Conservation (phyloP, 495 filamentous ascomycete genomes). For the Parmelia sp. region DNA sequence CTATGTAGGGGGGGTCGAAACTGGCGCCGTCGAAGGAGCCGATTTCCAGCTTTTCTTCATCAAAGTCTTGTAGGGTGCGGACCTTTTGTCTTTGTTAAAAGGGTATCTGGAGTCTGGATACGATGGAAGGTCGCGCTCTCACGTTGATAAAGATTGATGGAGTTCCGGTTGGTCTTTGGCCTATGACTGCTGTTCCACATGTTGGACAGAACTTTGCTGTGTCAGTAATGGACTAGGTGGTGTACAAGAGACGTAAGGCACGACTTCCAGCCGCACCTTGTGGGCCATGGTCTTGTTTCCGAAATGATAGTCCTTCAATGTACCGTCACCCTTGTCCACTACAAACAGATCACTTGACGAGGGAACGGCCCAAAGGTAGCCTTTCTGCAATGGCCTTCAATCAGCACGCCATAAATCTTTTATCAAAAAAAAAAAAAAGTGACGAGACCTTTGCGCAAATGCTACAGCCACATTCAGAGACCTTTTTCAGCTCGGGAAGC, state of each 20-base stretch:
- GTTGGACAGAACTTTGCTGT: constrained; percentile 3
- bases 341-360: constrained; percentile 9
- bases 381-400: neutral
- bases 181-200: constrained; percentile 6
- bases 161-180: neutral
- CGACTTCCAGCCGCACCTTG: neutral
- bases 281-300: neutral
- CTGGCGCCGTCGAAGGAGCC: neutral
- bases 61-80: constrained; percentile 5
- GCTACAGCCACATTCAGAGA: neutral
- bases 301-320: constrained; percentile 11
- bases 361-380: constrained; percentile 5
- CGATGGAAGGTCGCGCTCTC: neutral
- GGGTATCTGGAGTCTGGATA: too few species aligned
- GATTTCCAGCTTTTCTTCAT: neutral
- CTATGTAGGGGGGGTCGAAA: neutral
- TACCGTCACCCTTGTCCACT: constrained; percentile 14
- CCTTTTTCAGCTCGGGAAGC: constrained; percentile 1
- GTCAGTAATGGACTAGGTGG: neutral
- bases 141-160: constrained; percentile 4
- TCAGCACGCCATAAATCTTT: neutral
- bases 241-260: neutral
- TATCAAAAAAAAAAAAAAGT: neutral
- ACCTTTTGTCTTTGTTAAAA: neutral
- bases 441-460: constrained; percentile 6